Conservation (phyloP, 768 basidiomycete genomes). For the Serendipita sp. region DNA sequence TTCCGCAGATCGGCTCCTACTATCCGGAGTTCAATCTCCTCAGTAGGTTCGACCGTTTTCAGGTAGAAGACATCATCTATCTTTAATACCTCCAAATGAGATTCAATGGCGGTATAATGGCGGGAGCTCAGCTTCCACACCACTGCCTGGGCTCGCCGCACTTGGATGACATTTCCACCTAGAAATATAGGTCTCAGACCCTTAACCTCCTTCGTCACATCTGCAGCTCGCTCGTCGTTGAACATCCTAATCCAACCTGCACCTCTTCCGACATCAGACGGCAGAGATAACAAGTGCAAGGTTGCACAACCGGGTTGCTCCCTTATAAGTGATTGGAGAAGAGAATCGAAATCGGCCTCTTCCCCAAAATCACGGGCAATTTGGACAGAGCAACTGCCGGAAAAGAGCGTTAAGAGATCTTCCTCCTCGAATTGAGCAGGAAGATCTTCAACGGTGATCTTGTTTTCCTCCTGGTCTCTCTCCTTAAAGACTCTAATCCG, state of each 20-base stretch:
- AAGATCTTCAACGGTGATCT: neutral
- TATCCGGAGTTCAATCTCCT: neutral
- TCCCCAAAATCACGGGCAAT: neutral
- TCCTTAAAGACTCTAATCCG: neutral
- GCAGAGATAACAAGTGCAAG: neutral
- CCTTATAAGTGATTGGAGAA: neutral
- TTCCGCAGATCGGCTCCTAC: neutral
- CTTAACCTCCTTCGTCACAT: neutral
- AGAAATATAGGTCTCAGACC: neutral
- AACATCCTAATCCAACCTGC: conserved; percentile 1
- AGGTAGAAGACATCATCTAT: neutral
- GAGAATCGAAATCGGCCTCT: neutral
- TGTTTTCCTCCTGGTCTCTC: neutral
- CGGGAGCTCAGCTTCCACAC: neutral
- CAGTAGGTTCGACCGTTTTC: neutral
- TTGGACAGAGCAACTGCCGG: neutral
- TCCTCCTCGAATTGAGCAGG: neutral
- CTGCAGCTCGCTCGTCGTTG: neutral
- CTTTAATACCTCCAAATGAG: neutral
- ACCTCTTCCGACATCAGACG: neutral
- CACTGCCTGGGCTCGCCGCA: neutral
- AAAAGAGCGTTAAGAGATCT: neutral
- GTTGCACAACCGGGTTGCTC: neutral
- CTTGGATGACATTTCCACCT: neutral
- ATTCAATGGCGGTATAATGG: neutral